These are phyloP conservation scores for Tricholoma flavovirens DNA, from an alignment of 768 basidiomycete genomes.

Conservation along the genomic window DNA sequence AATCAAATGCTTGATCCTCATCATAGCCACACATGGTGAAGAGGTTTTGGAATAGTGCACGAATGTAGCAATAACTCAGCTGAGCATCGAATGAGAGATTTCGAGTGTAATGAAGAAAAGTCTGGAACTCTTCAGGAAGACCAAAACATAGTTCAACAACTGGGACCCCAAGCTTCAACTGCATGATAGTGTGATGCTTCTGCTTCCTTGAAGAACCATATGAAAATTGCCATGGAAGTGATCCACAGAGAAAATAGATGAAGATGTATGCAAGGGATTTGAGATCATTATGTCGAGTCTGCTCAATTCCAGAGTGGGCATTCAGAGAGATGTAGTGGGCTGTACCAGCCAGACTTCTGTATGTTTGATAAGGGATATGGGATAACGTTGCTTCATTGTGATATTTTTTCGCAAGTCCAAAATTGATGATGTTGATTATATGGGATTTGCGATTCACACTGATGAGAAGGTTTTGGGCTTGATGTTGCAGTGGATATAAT, in stretches of 20 bases:
- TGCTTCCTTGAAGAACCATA: not conserved
- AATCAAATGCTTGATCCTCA: not conserved
- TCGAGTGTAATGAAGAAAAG: not conserved
- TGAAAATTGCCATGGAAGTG: constrained; percentile 54
- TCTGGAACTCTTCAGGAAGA: not conserved
- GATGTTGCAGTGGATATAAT: constrained; percentile 88
- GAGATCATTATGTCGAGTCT: constrained; percentile 73
- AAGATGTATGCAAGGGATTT: constrained; percentile 84
- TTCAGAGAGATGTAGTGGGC: not conserved
- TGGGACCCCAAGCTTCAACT: not conserved
- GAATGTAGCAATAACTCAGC: not conserved
- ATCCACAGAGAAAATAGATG: constrained; percentile 83
- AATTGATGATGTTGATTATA: not conserved
- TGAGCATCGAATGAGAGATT: not conserved
- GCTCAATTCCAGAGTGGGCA: constrained; percentile 59
- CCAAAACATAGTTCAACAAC: not conserved
- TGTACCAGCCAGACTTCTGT: not conserved
- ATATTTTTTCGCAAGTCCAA: constrained; percentile 2
- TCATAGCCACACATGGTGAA: not conserved
- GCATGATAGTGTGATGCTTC: not conserved
- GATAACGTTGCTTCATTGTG: not conserved
- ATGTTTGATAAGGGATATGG: not conserved
- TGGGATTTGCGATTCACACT: not conserved
- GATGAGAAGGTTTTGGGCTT: constrained; percentile 26
- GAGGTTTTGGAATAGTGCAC: not conserved